phyloP scores from a whole-genome alignment of 1,139 yeast genomes.

The Candida sojae region DNA sequence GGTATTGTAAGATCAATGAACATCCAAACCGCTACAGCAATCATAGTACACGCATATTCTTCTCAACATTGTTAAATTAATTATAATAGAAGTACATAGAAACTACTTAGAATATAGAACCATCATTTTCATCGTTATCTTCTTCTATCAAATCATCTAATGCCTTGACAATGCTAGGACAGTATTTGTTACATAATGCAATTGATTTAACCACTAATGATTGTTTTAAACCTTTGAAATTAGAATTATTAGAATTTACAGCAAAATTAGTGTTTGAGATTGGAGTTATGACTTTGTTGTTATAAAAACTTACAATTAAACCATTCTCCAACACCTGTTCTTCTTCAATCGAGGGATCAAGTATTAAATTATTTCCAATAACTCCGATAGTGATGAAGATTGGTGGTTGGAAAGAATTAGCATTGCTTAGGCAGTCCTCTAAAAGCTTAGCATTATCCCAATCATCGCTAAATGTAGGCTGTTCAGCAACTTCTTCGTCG shows the following conservation, averaged over 20 bases:
- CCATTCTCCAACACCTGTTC: constrained; percentile 88
- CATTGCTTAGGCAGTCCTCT: constrained; percentile 21
- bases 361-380: constrained; percentile 63
- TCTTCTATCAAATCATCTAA: constrained; percentile 41
- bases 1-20: constrained; percentile 95
- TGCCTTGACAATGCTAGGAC: constrained; percentile 38
- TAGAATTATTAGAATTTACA: constrained; percentile 38
- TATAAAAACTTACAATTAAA: constrained; percentile 66
- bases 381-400: constrained; percentile 73
- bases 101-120: constrained; percentile 13
- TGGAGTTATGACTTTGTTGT: constrained; percentile 66
- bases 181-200: constrained; percentile 34
- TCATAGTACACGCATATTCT: constrained; percentile 88
- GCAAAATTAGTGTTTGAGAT: constrained; percentile 58
- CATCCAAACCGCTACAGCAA: constrained; percentile 95
- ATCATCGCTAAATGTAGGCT: constrained; percentile 89
- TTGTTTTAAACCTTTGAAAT: constrained; percentile 41
- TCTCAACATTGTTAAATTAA: constrained; percentile 57
- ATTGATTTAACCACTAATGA: constrained; percentile 28
- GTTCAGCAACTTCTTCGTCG: constrained; percentile 69
- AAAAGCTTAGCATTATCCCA: constrained; percentile 64
- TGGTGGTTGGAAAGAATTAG: constrained; percentile 60
- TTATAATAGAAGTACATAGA: constrained; percentile 3
- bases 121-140: constrained; percentile 30
- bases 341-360: constrained; percentile 87